phyloP scores from a whole-genome alignment of 306 rosid genomes.

The Acacia crassicarpa region DNA sequence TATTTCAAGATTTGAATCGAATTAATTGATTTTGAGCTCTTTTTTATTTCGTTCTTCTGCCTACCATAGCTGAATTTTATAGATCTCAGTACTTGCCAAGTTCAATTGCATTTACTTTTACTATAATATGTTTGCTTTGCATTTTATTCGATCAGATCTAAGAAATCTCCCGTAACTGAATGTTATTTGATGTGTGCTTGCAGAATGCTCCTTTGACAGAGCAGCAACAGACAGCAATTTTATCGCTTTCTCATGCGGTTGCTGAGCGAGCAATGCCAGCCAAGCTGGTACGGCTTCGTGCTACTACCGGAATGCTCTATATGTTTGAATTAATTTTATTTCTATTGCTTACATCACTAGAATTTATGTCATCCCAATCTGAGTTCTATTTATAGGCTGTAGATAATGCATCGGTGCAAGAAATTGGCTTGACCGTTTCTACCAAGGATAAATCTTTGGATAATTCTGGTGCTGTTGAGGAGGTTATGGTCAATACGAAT shows the following conservation, averaged over 20 bases:
- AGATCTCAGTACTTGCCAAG: constrained; percentile 33
- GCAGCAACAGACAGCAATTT: constrained; percentile 71
- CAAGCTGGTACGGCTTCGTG: constrained; percentile 52
- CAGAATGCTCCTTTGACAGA: constrained; percentile 89
- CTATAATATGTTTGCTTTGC: background rate
- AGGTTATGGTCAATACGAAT: constrained; percentile 82
- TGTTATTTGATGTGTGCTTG: constrained; percentile 8
- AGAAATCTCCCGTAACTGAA: background rate
- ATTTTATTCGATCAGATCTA: constrained; percentile 35
- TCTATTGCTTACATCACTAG: background rate
- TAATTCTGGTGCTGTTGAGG: constrained; percentile 59
- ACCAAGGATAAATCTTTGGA: constrained; percentile 54
- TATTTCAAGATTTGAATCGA: background rate
- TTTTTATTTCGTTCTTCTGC: background rate
- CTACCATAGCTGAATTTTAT: background rate
- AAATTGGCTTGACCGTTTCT: constrained; percentile 54
- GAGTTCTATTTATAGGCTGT: constrained; percentile 47
- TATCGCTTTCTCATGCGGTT: constrained; percentile 70
- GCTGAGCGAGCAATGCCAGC: constrained; percentile 84
- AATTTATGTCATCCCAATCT: background rate
- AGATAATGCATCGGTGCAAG: constrained; percentile 54
- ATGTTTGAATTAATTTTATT: background rate
- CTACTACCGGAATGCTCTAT: background rate
- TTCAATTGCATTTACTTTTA: background rate
- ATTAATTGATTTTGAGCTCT: background rate